Evolutionary conservation across 176 grass and related monocot species (phyloP).

Genomic region (Sorghum bicolor): Sorghum_bicolor_NCBIv3 NC_012879.2:19939001-19939500

Average conservation of each 20-base stretch:
- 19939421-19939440: constrained; percentile 30
- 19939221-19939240: constrained; percentile 69
- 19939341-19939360: constrained; percentile 91
- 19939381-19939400: constrained; percentile 34
- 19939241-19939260: constrained; percentile 71
- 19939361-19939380: constrained; percentile 64
- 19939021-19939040: constrained; percentile 83
- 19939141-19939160: constrained; percentile 65
- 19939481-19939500: constrained; percentile 13
- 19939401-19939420: constrained; percentile 25
- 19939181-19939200: constrained; percentile 65
- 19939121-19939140: constrained; percentile 69
- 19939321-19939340: constrained; percentile 85
- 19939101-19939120: constrained; percentile 90
- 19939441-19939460: constrained; percentile 16
- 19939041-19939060: constrained; percentile 70
- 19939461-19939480: constrained; percentile 53
- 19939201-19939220: constrained; percentile 84
- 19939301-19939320: constrained; percentile 81
- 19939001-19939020: constrained; percentile 84
- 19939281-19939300: constrained; percentile 85
- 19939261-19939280: constrained; percentile 71
- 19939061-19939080: constrained; percentile 70
- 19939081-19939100: constrained; percentile 86
- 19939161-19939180: constrained; percentile 75